Conservation (phyloP, 352 stramenopile genomes). For the Phytopythium ostracodes region DNA sequence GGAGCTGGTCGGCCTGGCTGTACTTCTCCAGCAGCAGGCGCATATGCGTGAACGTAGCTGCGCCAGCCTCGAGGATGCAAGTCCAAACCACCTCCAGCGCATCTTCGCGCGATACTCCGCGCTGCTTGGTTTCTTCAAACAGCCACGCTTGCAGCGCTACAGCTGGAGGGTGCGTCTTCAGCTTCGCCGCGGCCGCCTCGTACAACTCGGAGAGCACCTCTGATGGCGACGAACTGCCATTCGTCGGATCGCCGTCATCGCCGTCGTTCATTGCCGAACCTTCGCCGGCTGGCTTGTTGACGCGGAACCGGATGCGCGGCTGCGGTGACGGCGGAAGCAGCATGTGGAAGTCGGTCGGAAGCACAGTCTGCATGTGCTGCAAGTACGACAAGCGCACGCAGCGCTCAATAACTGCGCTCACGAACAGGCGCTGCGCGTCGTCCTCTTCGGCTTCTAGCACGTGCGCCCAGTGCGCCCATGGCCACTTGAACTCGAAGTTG, state of each 20-base stretch:
- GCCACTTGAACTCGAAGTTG: constrained; percentile 89
- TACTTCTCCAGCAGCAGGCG: constrained; percentile 81
- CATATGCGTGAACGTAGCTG: constrained; percentile 83
- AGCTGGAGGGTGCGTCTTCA: constrained; percentile 63
- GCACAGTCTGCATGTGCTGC: constrained; percentile 76
- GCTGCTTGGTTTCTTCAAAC: constrained; percentile 41
- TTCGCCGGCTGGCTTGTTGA: constrained; percentile 18
- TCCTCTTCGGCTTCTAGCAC: constrained; percentile 77
- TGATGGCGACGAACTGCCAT: constrained; percentile 9
- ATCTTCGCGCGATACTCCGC: constrained; percentile 40
- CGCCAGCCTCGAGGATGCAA: constrained; percentile 67
- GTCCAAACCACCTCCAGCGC: constrained; percentile 73
- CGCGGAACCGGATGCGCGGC: constrained; percentile 60
- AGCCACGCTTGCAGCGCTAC: constrained; percentile 53
- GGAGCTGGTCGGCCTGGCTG: constrained; percentile 42
- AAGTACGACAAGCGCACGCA: constrained; percentile 83
- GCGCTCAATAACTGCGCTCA: constrained; percentile 79
- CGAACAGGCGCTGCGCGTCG: constrained; percentile 78
- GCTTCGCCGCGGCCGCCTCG: constrained; percentile 49
- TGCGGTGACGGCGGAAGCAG: constrained; percentile 69
- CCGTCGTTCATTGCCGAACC: constrained; percentile 9
- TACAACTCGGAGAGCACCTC: constrained; percentile 42
- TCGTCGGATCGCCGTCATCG: constrained; percentile 11
- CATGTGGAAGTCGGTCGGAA: constrained; percentile 74
- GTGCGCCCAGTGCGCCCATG: constrained; percentile 71